Evolutionary conservation across 192 early-diverging fungal species (phyloP), one percentile per base, ranked within the genome.

Genomic region (Allomyces macrogynus): DNA sequence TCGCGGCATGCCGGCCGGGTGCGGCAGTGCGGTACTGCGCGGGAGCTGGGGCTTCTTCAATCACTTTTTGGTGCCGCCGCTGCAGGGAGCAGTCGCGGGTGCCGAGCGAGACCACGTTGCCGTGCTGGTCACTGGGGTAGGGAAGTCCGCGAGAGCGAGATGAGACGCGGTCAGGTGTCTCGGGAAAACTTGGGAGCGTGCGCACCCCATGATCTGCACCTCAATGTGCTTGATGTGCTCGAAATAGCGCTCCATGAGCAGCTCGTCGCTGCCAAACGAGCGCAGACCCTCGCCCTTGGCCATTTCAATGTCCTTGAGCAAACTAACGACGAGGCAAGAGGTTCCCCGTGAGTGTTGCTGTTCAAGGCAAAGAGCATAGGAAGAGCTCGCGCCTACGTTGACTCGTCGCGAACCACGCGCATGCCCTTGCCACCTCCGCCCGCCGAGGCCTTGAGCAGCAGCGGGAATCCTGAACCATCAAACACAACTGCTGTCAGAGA

Each of bases 361-460:
- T 40, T 40, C 32, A 0, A 40, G 32, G 32, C 3, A 40, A 40
- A 40, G 32, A 40, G 7, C 32, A 40, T 7, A 8, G 8, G 7
- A 40, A 7, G 0, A 40, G 32, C 3, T 40, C 8, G 32, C 8
- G 62, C 66, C n/a, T 73, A 74, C 69, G 68, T 66, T 24, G 26
- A 62, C 22, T 73, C 75, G 40, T 76, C 69, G 42, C 74, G 68
- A 7, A 81, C 82, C 43, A 78, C 73, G 32, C 82, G 76, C 82
- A 84, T 84, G n/a, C 82, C 82, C 63, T 82, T 82, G 25, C 80
- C 80, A 68, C 82, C 82, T 27, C 82, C 82, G 64, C 82, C 82
- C 22, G 81, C 80, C 5, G 77, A 76, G 18, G 82, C 82, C 68
- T 84, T 84, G 44, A 84, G 61, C 16, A 84, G 73, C 57, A 84